Evolutionary conservation across 1,284 basidiomycete genomes (phyloP).

Genomic region (Coniferiporia weirii): DNA sequence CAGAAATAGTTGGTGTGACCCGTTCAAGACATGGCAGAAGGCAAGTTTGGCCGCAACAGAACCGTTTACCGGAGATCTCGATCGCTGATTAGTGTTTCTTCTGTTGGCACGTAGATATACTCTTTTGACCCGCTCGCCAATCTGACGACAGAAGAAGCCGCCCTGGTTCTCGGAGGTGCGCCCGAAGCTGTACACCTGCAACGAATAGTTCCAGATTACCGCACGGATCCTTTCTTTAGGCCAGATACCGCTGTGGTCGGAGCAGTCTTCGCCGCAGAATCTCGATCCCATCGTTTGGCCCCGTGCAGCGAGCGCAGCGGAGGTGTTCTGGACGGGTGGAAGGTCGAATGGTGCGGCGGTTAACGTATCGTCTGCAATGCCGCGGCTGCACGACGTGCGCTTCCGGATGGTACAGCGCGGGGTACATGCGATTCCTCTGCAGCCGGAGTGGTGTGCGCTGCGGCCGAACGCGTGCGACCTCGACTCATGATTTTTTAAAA

Average conservation of each 20-base stretch:
- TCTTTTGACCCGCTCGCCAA: constrained; percentile 48
- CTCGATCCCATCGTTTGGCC: constrained; percentile 44
- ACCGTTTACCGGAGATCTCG: constrained; percentile 14
- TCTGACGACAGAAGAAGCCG: constrained; percentile 24
- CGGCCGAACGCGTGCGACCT: constrained; percentile 50
- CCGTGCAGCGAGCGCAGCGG: constrained; percentile 41
- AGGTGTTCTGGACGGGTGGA: constrained; percentile 47
- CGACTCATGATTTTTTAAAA: background rate
- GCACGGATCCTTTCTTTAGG: too few relatives aligned
- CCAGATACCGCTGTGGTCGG: constrained; percentile 39
- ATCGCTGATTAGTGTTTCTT: too few relatives aligned
- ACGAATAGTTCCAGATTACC: background rate
- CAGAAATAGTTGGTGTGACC: constrained; percentile 43
- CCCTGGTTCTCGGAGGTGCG: constrained; percentile 35
- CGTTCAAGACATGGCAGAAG: constrained; percentile 52
- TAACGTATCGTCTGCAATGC: constrained; percentile 43
- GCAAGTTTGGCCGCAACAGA: constrained; percentile 18
- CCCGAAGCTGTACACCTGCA: background rate
- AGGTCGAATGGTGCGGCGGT: constrained; percentile 21
- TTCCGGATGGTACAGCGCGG: constrained; percentile 61
- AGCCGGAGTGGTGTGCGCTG: constrained; percentile 71
- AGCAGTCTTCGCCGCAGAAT: constrained; percentile 39
- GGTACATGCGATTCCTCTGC: constrained; percentile 52
- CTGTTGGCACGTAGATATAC: constrained; percentile 27
- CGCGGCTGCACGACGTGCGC: constrained; percentile 56